phyloP scores from a whole-genome alignment of 2,329 filamentous ascomycete genomes.

The Colletotrichum horii region DNA sequence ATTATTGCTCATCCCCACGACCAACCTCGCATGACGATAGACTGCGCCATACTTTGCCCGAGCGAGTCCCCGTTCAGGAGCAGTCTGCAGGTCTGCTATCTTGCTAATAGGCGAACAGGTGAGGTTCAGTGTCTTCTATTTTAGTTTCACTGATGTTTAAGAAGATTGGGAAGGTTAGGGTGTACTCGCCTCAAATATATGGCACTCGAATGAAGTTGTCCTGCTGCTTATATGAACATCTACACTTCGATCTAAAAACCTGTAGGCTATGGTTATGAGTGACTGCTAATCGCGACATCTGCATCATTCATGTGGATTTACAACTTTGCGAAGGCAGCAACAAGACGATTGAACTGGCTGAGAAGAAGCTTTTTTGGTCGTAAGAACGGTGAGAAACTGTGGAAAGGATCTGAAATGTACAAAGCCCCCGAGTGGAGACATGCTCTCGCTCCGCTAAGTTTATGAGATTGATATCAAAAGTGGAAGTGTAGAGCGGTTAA shows the following conservation, averaged over 20 bases:
- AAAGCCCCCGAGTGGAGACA: background rate
- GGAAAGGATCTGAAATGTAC: background rate
- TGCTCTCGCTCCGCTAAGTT: background rate
- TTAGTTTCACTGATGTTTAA: background rate
- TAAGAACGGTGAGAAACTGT: background rate
- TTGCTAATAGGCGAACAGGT: background rate
- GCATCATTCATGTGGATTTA: accelerated
- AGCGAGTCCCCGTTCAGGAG: background rate
- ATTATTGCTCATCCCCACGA: background rate
- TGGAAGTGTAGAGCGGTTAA: background rate
- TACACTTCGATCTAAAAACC: background rate
- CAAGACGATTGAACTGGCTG: accelerated
- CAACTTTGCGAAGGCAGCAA: background rate
- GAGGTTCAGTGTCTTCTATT: background rate
- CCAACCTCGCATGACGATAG: background rate
- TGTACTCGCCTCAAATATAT: background rate
- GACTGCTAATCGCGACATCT: background rate
- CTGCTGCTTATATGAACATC: background rate
- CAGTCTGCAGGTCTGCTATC: background rate
- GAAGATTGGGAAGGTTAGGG: background rate
- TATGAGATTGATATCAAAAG: accelerated
- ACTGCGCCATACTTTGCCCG: background rate
- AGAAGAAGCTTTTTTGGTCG: accelerated
- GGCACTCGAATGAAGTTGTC: background rate
- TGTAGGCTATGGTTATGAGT: background rate